Percentiles rank a stretch among this genome's conserved stretches.
Conservation (phyloP, 257 asterid genomes). For the Rauvolfia tetraphylla region DNA sequence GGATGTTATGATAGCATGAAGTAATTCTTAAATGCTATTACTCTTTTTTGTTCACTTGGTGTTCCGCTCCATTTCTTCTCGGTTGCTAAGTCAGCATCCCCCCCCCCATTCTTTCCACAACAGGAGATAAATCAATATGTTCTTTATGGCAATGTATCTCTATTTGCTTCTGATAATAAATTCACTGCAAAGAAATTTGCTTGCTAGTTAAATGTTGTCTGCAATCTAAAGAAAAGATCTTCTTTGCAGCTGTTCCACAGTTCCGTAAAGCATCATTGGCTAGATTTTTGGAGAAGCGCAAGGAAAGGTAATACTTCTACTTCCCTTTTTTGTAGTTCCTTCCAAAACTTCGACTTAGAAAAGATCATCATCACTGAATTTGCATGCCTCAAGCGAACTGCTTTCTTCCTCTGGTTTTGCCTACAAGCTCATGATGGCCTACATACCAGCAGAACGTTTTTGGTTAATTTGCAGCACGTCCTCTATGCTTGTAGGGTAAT, state of each 20-base stretch:
- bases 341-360: neutral
- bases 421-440: too few relatives aligned
- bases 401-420: neutral
- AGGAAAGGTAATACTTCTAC: constrained; percentile 53
- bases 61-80: neutral
- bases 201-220: neutral
- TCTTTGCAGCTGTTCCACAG: constrained; percentile 71
- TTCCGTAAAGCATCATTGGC: constrained; percentile 76
- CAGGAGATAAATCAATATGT: neutral
- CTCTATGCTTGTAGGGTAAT: constrained; percentile 39
- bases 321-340: neutral
- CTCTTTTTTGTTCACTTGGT: neutral
- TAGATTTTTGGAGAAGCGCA: constrained; percentile 84
- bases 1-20: neutral
- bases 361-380: too few relatives aligned
- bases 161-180: neutral
- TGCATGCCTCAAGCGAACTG: neutral
- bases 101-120: neutral
- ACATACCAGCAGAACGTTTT: neutral
- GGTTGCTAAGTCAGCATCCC: neutral
- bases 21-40: too few relatives aligned
- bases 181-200: neutral
- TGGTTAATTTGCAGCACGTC: neutral
- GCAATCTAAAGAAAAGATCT: neutral
- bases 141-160: neutral